Percentiles rank a stretch among this genome's conserved stretches.
Conservation (phyloP, 495 filamentous ascomycete genomes). For the Symbiotaphrina buchneri region DNA sequence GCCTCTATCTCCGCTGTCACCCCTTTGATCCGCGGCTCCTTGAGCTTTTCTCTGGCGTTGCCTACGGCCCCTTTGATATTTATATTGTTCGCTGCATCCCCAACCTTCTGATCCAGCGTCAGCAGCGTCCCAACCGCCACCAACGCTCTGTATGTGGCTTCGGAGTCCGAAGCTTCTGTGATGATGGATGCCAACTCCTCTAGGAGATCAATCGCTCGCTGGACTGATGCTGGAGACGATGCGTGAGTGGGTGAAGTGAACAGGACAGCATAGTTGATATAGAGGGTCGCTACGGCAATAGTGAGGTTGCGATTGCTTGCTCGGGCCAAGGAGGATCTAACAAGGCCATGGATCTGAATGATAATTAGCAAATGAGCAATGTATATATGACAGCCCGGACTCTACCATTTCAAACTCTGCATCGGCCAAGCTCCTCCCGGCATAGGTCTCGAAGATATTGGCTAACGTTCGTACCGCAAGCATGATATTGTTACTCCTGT, state of each 20-base stretch:
- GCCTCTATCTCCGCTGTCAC: constrained; percentile 33
- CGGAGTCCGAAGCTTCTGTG: constrained; percentile 42
- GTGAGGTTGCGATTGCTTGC: constrained; percentile 58
- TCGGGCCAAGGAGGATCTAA: constrained; percentile 16
- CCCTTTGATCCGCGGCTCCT: constrained; percentile 32
- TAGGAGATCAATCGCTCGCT: constrained; percentile 34
- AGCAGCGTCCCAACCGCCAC: constrained; percentile 68
- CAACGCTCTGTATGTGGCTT: constrained; percentile 62
- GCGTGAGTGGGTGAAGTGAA: constrained; percentile 14
- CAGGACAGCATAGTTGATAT: constrained; percentile 57
- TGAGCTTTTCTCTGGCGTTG: constrained; percentile 18
- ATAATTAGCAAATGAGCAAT: too few relatives aligned
- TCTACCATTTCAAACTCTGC: constrained; percentile 32
- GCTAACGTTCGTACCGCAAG: constrained; percentile 57
- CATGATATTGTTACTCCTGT: constrained; percentile 55
- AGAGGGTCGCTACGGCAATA: constrained; percentile 60
- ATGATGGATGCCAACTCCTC: constrained; percentile 41
- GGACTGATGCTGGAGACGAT: constrained; percentile 20
- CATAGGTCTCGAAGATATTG: constrained; percentile 65
- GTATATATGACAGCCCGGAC: constrained; percentile 7
- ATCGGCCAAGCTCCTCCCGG: constrained; percentile 40
- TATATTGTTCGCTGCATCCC: constrained; percentile 21
- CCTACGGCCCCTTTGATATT: constrained; percentile 17
- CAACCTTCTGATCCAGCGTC: constrained; percentile 23
- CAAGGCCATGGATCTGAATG: constrained; percentile 7